Evolutionary conservation across 176 grass and related monocot species (phyloP).

Genomic region (Saccharum officinarum): DNA sequence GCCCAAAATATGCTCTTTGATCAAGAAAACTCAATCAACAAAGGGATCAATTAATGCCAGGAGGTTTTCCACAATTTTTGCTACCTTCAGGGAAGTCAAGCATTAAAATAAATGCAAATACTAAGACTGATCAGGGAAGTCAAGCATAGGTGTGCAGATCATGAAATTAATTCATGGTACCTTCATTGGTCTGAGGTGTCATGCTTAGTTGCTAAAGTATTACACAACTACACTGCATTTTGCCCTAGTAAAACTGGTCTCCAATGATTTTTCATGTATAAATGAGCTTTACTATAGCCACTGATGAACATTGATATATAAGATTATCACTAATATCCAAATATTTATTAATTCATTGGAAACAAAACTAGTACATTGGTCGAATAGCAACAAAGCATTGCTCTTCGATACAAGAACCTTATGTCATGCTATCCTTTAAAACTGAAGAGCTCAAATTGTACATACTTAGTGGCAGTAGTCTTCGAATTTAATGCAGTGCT

Average conservation of each 20-base stretch:
- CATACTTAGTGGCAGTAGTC: constrained; percentile 92
- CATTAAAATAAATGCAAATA: not conserved
- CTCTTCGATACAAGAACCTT: not conserved
- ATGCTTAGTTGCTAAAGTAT: not conserved
- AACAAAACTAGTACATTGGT: not conserved
- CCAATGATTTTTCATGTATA: not conserved
- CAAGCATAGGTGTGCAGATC: not conserved
- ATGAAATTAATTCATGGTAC: not conserved
- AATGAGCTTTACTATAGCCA: not conserved
- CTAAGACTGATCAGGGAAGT: not conserved
- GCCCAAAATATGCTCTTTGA: not conserved
- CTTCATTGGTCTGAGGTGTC: not conserved
- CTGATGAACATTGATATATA: not conserved
- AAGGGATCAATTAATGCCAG: not conserved
- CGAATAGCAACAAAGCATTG: not conserved
- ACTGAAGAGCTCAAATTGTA: constrained; percentile 16
- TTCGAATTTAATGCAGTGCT: constrained; percentile 94
- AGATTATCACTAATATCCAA: not conserved
- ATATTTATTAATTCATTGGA: not conserved
- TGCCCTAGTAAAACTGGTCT: not conserved
- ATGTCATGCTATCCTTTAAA: not conserved
- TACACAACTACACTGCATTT: not conserved
- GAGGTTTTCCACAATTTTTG: not conserved
- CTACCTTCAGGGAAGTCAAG: not conserved
- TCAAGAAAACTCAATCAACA: constrained; percentile 5